These are phyloP conservation scores for Quercus dentata DNA, from an alignment of 306 rosid genomes.

Conservation along the genomic window DNA sequence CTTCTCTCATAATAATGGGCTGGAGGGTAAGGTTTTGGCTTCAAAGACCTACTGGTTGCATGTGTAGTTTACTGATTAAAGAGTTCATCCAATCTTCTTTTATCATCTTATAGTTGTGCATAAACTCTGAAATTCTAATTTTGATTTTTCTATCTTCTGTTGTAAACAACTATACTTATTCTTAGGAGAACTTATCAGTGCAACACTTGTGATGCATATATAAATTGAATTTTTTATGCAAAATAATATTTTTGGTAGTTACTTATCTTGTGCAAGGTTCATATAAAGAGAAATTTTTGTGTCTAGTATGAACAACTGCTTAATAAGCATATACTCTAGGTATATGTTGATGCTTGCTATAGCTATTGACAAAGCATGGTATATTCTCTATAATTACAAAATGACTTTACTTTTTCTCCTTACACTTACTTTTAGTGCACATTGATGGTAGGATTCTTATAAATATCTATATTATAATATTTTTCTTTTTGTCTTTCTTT, in stretches of 20 bases:
- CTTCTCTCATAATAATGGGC: too few relatives aligned
- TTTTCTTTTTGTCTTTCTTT: background rate
- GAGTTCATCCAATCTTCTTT: background rate
- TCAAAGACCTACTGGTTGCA: too few relatives aligned
- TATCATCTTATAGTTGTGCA: background rate
- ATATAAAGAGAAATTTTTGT: background rate
- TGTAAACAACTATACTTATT: background rate
- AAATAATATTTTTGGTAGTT: background rate
- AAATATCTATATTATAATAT: conserved; percentile 1
- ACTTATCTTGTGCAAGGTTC: background rate
- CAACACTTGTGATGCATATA: background rate
- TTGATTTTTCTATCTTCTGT: background rate
- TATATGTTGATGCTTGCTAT: background rate
- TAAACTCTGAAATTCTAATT: background rate
- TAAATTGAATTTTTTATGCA: background rate
- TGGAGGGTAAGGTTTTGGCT: too few relatives aligned
- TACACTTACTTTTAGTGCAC: background rate
- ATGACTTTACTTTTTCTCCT: background rate
- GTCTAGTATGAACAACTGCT: background rate
- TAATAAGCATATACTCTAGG: background rate
- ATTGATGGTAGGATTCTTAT: background rate
- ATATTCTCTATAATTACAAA: background rate
- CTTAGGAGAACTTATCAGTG: background rate
- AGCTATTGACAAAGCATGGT: background rate
- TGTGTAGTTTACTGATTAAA: too few relatives aligned